A percentile compares a stretch with the other conserved stretches of the same genome.
Evolutionary conservation across 768 basidiomycete genomes (phyloP).

Genomic region (Steccherinum ochraceum): DNA sequence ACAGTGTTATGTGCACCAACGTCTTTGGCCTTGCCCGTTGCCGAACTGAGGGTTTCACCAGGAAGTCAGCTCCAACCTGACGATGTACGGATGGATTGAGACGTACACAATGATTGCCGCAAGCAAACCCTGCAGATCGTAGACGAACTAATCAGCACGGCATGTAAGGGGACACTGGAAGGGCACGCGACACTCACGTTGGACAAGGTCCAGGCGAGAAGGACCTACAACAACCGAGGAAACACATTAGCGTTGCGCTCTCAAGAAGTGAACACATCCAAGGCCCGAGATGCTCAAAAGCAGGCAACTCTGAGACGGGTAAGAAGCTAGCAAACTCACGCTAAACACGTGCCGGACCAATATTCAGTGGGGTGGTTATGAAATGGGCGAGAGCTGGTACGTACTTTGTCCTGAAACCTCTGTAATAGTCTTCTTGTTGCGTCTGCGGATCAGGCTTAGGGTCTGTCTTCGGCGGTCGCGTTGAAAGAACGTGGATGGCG

Average conservation of each 20-base stretch:
- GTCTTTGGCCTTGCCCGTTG: slow-evolving; percentile 44
- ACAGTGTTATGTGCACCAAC: slow-evolving; percentile 48
- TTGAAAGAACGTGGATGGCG: slow-evolving; percentile 74
- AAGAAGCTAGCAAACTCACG: slow-evolving; percentile 10
- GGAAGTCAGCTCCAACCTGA: neutral
- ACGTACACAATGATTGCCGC: slow-evolving; percentile 71
- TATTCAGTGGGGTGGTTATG: no score
- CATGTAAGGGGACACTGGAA: neutral
- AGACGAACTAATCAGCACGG: slow-evolving; percentile 10
- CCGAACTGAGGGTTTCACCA: slow-evolving; percentile 25
- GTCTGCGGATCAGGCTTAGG: slow-evolving; percentile 54
- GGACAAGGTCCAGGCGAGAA: slow-evolving; percentile 84
- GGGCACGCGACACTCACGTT: slow-evolving; percentile 46
- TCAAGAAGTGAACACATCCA: no score
- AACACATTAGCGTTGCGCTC: no score
- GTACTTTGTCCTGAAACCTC: slow-evolving; percentile 83
- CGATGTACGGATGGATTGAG: neutral
- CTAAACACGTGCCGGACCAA: slow-evolving; percentile 3
- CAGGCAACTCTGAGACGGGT: neutral
- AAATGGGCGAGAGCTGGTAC: slow-evolving; percentile 14
- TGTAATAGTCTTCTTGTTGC: slow-evolving; percentile 81
- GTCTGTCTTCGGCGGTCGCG: slow-evolving; percentile 72
- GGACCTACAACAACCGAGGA: slow-evolving; percentile 41
- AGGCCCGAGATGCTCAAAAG: no score
- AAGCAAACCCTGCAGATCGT: slow-evolving; percentile 58